Evolutionary conservation across 2,329 filamentous ascomycete genomes (phyloP), one percentile per base, ranked within the genome.

Genomic region (Raffaelea albimanens): DNA sequence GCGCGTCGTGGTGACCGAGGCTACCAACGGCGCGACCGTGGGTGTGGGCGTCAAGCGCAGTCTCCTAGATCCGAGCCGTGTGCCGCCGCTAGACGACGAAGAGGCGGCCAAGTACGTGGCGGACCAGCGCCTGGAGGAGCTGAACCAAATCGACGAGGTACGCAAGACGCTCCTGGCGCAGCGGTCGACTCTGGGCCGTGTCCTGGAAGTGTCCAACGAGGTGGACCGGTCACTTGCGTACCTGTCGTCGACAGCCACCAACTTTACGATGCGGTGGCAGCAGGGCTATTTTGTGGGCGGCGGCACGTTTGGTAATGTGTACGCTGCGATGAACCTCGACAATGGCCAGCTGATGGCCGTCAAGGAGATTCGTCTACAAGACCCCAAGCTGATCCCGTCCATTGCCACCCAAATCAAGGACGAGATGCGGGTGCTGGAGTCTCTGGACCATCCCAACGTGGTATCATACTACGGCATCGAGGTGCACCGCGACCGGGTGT

Each of bases 381-480:
- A 98, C 62, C 93, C 93, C 33, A 93, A 96, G 63, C 75, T 95
- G 53, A 96, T 98, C 52, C 93, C 93, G 5, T 88, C 87, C 46
- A 91, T 97, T 60, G 90, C 93, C 10, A 82, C 84, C 47, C 90
- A 97, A 62, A 97, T 98, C 62, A 82, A 85, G 53, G 93, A 98
- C 60, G 93, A 98, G 64, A 97, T 98, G 90, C 85, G 85, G 45
- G 91, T 98, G 5, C 71, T 98, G 43, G 91, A 97, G 65, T 85
- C 96, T 1, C 76, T 98, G 41, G 90, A 98, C 60, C 93, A 98
- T 61, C 93, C 93, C 20, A 98, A 98, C 61, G 87, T 98, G 52
- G 94, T 98, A 20, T 91, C 89, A 10, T 98, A 98, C 67, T 93
- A 93, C 61, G 93, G 93, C 50, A 97, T 98, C 59, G 93, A 98